Percentiles rank a stretch among this genome's conserved stretches.
phyloP scores from a whole-genome alignment of 352 stramenopile genomes.

The Pythium aristosporum region DNA sequence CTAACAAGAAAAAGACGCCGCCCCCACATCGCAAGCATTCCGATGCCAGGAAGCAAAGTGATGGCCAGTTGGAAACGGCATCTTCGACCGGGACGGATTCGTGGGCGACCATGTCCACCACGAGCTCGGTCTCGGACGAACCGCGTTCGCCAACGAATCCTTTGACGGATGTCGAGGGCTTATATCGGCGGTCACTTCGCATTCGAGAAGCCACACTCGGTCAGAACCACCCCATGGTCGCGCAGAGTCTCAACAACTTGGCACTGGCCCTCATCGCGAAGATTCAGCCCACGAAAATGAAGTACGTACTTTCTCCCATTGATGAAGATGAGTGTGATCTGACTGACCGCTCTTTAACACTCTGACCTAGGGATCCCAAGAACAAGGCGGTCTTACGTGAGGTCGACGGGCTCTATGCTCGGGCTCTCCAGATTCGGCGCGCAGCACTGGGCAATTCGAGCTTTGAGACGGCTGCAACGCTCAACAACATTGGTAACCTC shows the following conservation, averaged over 20 bases:
- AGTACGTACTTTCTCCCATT: constrained; percentile 29
- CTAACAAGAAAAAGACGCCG: constrained; percentile 20
- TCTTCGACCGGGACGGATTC: constrained; percentile 6
- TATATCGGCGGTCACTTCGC: constrained; percentile 73
- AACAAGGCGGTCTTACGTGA: constrained; percentile 24
- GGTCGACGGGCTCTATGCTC: constrained; percentile 63
- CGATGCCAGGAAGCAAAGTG: constrained; percentile 14
- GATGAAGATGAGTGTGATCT: not conserved
- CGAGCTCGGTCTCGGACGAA: not conserved
- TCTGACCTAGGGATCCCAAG: constrained; percentile 30
- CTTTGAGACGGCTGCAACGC: constrained; percentile 72
- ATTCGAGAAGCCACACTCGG: constrained; percentile 69
- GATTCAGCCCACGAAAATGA: constrained; percentile 49
- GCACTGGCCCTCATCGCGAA: constrained; percentile 71
- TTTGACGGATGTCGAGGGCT: not conserved
- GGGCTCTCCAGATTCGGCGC: constrained; percentile 66
- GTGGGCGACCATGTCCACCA: not conserved
- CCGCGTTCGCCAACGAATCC: not conserved
- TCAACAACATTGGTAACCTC: constrained; percentile 86
- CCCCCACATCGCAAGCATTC: not conserved
- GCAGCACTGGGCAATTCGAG: constrained; percentile 71
- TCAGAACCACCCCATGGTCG: constrained; percentile 71
- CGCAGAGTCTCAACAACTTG: constrained; percentile 80
- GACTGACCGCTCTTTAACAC: not conserved
- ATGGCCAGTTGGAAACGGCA: constrained; percentile 9